Base-by-base conservation (phyloP, 1,284 basidiomycete species). In the Trichosporon coremiiforme region DNA sequence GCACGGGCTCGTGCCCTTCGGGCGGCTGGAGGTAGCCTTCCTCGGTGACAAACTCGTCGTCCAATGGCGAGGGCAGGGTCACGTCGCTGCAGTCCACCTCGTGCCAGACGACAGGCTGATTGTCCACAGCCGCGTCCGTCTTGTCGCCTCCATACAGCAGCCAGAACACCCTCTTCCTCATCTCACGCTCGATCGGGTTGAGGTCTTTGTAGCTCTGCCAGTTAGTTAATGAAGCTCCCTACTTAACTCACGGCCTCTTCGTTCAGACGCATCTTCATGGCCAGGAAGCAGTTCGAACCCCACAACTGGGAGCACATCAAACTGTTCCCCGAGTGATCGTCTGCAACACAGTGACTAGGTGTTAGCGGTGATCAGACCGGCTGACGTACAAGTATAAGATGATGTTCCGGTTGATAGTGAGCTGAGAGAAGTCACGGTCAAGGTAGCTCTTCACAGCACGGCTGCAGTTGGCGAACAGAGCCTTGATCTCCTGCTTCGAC, bases 121-220 rank as follows among this genome's bases (percentile, higher is more conserved):
- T 91, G 7, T 78, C 73, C 50, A 94, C 85, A 29, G 93, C 90
- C 60, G 90, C 90, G 88, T 90, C 91, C n/a, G 91, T 93, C 83
- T 93, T 93, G 82, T 94, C 92, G 75, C 91, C 91, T 80, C 90
- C 91, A 76, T 93, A 94, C 66, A 93, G 86, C 36, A 95, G 84
- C 91, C 91, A 94, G 84, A 94, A 94, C 31, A 89, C 88, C 71
- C 93, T 86, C 71, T 92, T 87, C 36, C 92, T 85, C 33, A 93
- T 87, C 83, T 94, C 91, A 72, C 89, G 90, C 85, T 94, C 92
- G 75, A 95, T 90, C 53, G 91, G 91, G 79, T 70, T 70, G 10
- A 75, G 60, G 38, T 66, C 50, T 55, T 67, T 50, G 53, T 76
- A 74, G 5, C 65, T 64, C 45, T 69, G 33, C 5, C 17, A 0